These are phyloP conservation scores for Tylopilus balloui DNA, from an alignment of 768 basidiomycete species.

Conservation along the genomic window DNA sequence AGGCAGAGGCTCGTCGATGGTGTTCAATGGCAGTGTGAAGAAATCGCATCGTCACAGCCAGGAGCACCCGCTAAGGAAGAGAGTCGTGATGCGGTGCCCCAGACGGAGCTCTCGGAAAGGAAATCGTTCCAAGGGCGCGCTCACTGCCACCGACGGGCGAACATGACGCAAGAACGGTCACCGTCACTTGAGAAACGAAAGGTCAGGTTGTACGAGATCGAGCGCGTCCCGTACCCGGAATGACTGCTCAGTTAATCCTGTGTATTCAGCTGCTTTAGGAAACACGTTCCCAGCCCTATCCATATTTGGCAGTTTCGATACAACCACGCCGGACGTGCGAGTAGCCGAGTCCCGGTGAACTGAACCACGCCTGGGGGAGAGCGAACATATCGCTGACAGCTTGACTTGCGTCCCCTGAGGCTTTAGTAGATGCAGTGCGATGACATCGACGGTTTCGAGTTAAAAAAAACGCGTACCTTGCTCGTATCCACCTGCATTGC, in stretches of 20 bases:
- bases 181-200: slow-evolving; percentile 9
- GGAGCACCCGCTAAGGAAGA: slow-evolving; percentile 23
- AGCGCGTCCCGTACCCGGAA: slow-evolving; percentile 22
- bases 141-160: slow-evolving; percentile 30
- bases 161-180: slow-evolving; percentile 24
- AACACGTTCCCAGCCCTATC: background rate
- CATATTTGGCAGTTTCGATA: background rate
- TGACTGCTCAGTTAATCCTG: slow-evolving; percentile 20
- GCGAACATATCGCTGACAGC: background rate
- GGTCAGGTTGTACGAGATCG: slow-evolving; percentile 6
- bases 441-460: slow-evolving; percentile 15
- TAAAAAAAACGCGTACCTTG: slow-evolving; percentile 16
- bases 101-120: slow-evolving; percentile 31
- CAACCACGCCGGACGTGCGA: slow-evolving; percentile 11
- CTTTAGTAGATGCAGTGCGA: slow-evolving; percentile 18
- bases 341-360: slow-evolving; percentile 21
- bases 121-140: slow-evolving; percentile 18
- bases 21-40: slow-evolving; percentile 31
- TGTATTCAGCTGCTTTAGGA: too few species aligned
- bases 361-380: slow-evolving; percentile 3
- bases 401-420: slow-evolving; percentile 5
- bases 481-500: slow-evolving; percentile 17
- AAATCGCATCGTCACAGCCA: slow-evolving; percentile 32
- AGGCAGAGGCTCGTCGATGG: slow-evolving; percentile 19
- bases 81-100: slow-evolving; percentile 26